Evolutionary conservation across 164 flowering plant species (phyloP), one percentile per base, ranked within the genome.

Genomic region (Platanus orientalis): DNA sequence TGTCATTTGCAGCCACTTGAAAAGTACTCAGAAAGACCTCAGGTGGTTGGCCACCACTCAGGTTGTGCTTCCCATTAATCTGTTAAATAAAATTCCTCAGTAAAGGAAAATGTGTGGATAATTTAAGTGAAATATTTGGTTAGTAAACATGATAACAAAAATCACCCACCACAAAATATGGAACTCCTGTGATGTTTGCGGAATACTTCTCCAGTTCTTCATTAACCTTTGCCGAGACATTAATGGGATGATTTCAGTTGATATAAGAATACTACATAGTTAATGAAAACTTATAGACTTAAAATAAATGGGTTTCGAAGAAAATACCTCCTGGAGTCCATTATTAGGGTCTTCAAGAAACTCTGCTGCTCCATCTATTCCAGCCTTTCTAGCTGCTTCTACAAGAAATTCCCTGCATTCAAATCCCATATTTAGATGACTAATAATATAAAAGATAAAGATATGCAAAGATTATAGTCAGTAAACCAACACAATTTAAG

Each of bases 1-100:
- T 51, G 13, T 50, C 74, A 0, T 10, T 14, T 0, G 88, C 75
- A 51, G 81, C 84, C 13, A 44, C 78, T 69, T 85, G 75, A 70
- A 91, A 91, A 67, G 90, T 90, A 72, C 67, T 75, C 44, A 81
- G 68, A 73, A 94, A 91, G 36, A 75, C 83, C 59, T 84, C 90
- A n/a, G 97, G 88, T 16, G 90, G 89, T 69, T 88, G 99, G 60
- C 79, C 96, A 56, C 97, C 99, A 67, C 85, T 84, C 48, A 94
- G 47, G 70, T 81, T 74, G 44, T 75, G 73, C 73, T 84, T 84
- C 60, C 84, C 96, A 68, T 94, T 89, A 24, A 91, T 80, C 97
- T 89, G 90, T 56, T 49, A 54, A 63, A 54, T 10, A 63, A 40
- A 5, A 5, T 34, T 20, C 27, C 4, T 28, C 27, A 47, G 49